Base-by-base conservation (phyloP, 306 rosid genomes). In the Acacia acuminata region DNA sequence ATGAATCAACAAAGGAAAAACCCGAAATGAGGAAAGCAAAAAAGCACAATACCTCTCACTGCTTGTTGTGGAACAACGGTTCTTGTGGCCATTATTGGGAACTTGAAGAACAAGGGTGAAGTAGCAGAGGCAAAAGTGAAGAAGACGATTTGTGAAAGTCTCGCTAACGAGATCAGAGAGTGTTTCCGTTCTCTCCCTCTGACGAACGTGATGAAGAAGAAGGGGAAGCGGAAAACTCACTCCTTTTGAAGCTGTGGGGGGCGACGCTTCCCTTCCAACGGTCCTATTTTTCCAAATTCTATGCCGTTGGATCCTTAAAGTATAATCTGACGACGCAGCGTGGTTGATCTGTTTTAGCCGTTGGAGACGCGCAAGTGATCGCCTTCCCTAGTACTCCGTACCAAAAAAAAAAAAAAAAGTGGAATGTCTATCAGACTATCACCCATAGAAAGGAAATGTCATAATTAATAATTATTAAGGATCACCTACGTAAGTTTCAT, bases 181-280 rank as follows among this genome's bases (percentile, higher is more conserved):
- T 17, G n/a, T 38, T 19, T 25, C 0, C 73, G 20, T 43, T 38
- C 48, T 3, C 73, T 19, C 48, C 24, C 38, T 14, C 56, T 24
- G 76, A 44, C 8, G 75, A 44, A 0, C 27, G 58, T 24, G 58
- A 2, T 42, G 40, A 43, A 4, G 75, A 70, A 43, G 75, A 70
- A 2, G 75, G 20, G 20, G 2, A 5, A 42, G 76, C 40, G 58
- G 34, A 24, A 24, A 44, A 12, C 36, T 10, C 36, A 24, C 15
- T 24, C 76, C 58, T 71, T 71, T 71, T 71, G 58, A 71, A 71
- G 76, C 40, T n/a, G 34, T 0, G 53, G 11, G 40, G 42, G 47
- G 8, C 15, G 76, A 71, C 76, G 55, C 75, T 70, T 70, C 55
- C 47, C 32, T 69, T 43, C 75, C 75, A 71, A 71, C 76, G 76